phyloP scores from a whole-genome alignment of 371 early-diverging fungal genomes.

The Rhizopus delemar region DNA sequence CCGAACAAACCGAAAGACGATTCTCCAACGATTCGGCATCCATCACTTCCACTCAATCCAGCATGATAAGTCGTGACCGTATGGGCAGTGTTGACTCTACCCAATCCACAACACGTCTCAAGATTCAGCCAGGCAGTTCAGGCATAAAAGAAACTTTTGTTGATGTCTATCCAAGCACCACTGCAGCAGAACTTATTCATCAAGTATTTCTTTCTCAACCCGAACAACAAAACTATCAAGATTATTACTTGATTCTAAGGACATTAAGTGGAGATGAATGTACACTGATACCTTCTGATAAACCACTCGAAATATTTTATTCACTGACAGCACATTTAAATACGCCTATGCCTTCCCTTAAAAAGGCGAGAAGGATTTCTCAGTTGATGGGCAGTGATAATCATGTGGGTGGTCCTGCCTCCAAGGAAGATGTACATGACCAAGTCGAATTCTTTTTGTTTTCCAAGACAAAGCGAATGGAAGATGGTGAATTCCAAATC shows the following conservation, averaged over 20 bases:
- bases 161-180: slow-evolving; percentile 47
- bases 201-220: slow-evolving; percentile 38
- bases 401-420: slow-evolving; percentile 42
- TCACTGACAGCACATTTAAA: slow-evolving; percentile 54
- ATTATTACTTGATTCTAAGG: slow-evolving; percentile 46
- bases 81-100: slow-evolving; percentile 33
- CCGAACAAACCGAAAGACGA: slow-evolving; percentile 12
- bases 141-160: slow-evolving; percentile 33
- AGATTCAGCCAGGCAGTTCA: slow-evolving; percentile 49
- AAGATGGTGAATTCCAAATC: slow-evolving; percentile 44
- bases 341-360: slow-evolving; percentile 54
- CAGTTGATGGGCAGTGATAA: slow-evolving; percentile 43
- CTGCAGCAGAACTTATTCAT: slow-evolving; percentile 54
- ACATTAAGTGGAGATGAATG: slow-evolving; percentile 43
- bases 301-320: slow-evolving; percentile 55
- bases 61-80: slow-evolving; percentile 25
- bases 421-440: slow-evolving; percentile 8
- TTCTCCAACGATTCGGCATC: slow-evolving; percentile 38
- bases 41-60: slow-evolving; percentile 40
- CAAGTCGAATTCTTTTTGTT: slow-evolving; percentile 46
- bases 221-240: slow-evolving; percentile 14
- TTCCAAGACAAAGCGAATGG: slow-evolving; percentile 32
- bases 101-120: slow-evolving; percentile 8
- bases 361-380: slow-evolving; percentile 52
- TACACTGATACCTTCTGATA: slow-evolving; percentile 49